These are phyloP conservation scores for Talaromyces sp. DNA, from an alignment of 2,329 filamentous ascomycete species.

Conservation along the genomic window DNA sequence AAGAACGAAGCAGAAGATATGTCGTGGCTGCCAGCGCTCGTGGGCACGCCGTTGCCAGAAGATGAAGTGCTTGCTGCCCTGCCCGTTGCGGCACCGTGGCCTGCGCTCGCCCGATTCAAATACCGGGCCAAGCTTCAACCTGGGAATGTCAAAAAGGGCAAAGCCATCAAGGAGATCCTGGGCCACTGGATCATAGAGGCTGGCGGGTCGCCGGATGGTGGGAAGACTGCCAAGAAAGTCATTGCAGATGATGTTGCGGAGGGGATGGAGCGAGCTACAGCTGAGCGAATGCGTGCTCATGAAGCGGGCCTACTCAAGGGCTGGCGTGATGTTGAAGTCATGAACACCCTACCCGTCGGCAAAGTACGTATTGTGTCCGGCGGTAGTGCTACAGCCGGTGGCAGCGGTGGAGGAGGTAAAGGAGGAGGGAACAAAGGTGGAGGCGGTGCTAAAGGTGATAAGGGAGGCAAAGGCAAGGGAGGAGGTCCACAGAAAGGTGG, in stretches of 20 bases:
- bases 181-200: constrained; percentile 70
- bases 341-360: constrained; percentile 74
- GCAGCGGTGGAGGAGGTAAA: constrained; percentile 34
- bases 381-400: constrained; percentile 47
- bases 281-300: constrained; percentile 75
- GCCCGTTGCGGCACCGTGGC: constrained; percentile 61
- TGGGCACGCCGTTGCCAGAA: constrained; percentile 71
- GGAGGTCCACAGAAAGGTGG: constrained; percentile 16
- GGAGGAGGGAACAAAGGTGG: constrained; percentile 29
- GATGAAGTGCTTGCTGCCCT: constrained; percentile 67
- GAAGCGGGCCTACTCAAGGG: constrained; percentile 81
- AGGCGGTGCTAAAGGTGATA: constrained; percentile 23
- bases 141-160: constrained; percentile 85
- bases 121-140: constrained; percentile 96
- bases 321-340: constrained; percentile 75
- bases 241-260: constrained; percentile 14
- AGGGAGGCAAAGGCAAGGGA: constrained; percentile 18
- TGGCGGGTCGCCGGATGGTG: constrained; percentile 20
- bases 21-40: constrained; percentile 61
- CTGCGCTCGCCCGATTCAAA: constrained; percentile 65
- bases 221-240: constrained; percentile 39
- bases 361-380: constrained; percentile 76
- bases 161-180: constrained; percentile 87
- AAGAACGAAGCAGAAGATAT: constrained; percentile 45
- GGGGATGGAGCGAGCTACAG: constrained; percentile 45